Conservation (phyloP, 2,329 filamentous ascomycete species). For the Bertia moriformis region DNA sequence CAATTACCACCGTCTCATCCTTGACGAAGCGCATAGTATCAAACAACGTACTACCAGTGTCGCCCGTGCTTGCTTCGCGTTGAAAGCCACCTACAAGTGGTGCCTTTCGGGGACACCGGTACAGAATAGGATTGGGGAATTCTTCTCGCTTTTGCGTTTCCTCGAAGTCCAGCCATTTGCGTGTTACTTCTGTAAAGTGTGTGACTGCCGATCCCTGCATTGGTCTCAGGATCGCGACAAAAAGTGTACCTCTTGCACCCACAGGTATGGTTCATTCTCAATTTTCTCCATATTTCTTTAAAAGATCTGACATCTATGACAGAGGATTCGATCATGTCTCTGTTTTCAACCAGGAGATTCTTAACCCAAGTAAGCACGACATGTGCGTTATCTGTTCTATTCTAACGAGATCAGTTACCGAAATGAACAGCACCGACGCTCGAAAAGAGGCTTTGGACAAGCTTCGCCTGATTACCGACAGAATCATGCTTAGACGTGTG, state of each 20-base stretch:
- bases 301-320: conserved; percentile 7
- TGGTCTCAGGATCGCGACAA: conserved; percentile 67
- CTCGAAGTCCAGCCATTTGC: conserved; percentile 79
- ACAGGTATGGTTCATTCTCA: conserved; percentile 12
- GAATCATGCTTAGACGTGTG: conserved; percentile 88
- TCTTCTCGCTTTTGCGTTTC: conserved; percentile 88
- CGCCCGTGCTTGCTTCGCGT: conserved; percentile 84
- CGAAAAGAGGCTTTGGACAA: conserved; percentile 62
- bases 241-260: conserved; percentile 56
- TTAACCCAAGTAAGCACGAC: too few relatives aligned
- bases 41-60: conserved; percentile 80
- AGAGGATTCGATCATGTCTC: conserved; percentile 43
- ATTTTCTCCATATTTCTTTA: conserved; percentile 1
- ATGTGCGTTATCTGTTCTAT: conserved; percentile 14
- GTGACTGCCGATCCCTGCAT: conserved; percentile 65
- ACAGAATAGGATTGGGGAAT: conserved; percentile 93
- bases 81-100: conserved; percentile 83
- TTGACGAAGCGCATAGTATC: conserved; percentile 93
- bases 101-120: conserved; percentile 89
- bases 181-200: conserved; percentile 85
- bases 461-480: conserved; percentile 73
- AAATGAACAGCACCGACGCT: conserved; percentile 13
- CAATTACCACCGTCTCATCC: conserved; percentile 75
- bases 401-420: neutral
- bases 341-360: conserved; percentile 84